Conservation (phyloP, 2,329 filamentous ascomycete species). For the Phialophora macrospora region DNA sequence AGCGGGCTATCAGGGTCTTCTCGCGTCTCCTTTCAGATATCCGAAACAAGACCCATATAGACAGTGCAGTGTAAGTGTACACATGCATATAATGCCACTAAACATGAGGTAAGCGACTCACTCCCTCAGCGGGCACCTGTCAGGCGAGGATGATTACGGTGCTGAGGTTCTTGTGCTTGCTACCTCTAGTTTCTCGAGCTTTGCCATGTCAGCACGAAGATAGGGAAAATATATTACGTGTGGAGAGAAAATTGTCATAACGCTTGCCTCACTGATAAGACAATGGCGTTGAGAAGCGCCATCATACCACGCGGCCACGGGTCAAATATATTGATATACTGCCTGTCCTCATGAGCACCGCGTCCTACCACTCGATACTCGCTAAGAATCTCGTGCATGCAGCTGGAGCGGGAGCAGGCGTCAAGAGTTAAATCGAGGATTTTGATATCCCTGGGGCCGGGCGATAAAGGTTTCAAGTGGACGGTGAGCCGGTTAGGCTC, state of each 20-base stretch:
- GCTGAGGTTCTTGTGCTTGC: neutral
- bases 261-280: conserved; percentile 1
- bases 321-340: neutral
- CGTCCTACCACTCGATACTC: neutral
- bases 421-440: neutral
- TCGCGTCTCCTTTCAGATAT: neutral
- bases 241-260: neutral
- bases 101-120: neutral
- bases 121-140: neutral
- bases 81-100: neutral
- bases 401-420: neutral
- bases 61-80: no score
- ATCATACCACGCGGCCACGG: neutral
- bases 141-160: conserved; percentile 9
- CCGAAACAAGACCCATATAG: neutral
- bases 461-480: conserved; percentile 24
- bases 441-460: neutral
- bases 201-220: conserved; percentile 6
- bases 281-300: neutral
- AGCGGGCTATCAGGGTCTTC: neutral
- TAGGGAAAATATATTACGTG: neutral
- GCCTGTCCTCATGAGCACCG: neutral
- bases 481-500: conserved; percentile 2
- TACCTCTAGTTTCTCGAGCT: neutral
- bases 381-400: conserved; percentile 2